phyloP scores from a whole-genome alignment of 2,329 filamentous ascomycete genomes.

The Fusarium falciforme region DNA sequence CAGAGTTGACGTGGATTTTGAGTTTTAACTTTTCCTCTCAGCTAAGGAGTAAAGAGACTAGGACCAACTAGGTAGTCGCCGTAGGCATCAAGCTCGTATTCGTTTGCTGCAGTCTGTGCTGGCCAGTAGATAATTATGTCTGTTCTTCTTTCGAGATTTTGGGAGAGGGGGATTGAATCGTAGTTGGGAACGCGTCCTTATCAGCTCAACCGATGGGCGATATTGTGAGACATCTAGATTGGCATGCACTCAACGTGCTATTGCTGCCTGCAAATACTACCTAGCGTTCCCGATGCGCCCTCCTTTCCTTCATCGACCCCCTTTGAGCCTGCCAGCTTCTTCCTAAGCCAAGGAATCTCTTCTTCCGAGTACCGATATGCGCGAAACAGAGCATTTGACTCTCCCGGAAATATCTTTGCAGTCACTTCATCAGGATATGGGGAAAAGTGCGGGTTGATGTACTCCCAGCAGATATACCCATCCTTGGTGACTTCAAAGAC shows the following conservation, averaged over 20 bases:
- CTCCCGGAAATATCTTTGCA: constrained; percentile 42
- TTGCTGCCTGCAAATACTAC: constrained; percentile 1
- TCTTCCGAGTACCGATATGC: constrained; percentile 44
- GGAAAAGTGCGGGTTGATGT: constrained; percentile 45
- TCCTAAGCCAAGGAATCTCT: constrained; percentile 43
- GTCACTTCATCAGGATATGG: constrained; percentile 40
- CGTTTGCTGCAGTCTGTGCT: neutral
- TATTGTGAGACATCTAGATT: neutral
- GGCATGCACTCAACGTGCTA: neutral
- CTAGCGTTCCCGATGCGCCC: neutral
- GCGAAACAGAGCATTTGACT: constrained; percentile 45
- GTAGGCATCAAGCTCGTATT: neutral
- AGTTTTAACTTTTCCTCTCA: neutral
- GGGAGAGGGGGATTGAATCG: neutral
- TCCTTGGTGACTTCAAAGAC: constrained; percentile 44
- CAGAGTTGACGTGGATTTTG: neutral
- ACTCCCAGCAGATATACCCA: constrained; percentile 46
- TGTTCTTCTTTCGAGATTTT: neutral
- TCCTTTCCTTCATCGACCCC: neutral
- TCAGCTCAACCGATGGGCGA: neutral
- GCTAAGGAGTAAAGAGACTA: neutral
- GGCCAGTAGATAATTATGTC: neutral
- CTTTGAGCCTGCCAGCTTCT: neutral
- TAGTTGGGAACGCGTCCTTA: neutral
- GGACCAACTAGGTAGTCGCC: neutral